phyloP scores from a whole-genome alignment of 2,329 filamentous ascomycete species.

The Emericellopsis atlantica region DNA sequence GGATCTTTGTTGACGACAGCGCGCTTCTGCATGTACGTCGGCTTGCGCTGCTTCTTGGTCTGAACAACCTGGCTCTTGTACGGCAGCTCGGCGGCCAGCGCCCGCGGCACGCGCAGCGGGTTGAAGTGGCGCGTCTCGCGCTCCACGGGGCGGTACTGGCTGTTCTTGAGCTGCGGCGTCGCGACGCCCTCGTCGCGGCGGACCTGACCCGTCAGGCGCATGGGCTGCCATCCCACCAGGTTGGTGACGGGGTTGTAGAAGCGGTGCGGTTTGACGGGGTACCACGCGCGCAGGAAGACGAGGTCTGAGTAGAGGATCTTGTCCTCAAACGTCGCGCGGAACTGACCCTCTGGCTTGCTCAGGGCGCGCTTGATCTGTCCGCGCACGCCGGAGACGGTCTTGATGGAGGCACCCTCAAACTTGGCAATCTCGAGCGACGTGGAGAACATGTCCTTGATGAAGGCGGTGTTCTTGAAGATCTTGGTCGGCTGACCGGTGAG shows the following conservation, averaged over 20 bases:
- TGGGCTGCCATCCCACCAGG: constrained; percentile 81
- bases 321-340: constrained; percentile 96
- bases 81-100: constrained; percentile 71
- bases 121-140: constrained; percentile 66
- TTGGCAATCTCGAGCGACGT: constrained; percentile 89
- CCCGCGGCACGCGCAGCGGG: constrained; percentile 61
- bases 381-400: constrained; percentile 88
- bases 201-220: constrained; percentile 90
- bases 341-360: constrained; percentile 86
- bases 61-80: constrained; percentile 84
- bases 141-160: constrained; percentile 63
- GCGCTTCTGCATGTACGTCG: constrained; percentile 90
- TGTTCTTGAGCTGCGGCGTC: constrained; percentile 74
- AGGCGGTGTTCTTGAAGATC: constrained; percentile 98
- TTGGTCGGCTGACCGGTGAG: constrained; percentile 89
- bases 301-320: constrained; percentile 96
- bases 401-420: constrained; percentile 91
- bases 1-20: constrained; percentile 73
- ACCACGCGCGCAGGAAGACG: constrained; percentile 93
- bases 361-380: constrained; percentile 96
- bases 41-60: constrained; percentile 66
- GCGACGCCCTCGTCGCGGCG: constrained; percentile 62
- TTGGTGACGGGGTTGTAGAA: constrained; percentile 98
- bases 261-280: constrained; percentile 83
- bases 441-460: constrained; percentile 98